These are phyloP conservation scores for Dimargaris xerosporica DNA, from an alignment of 192 early-diverging fungal genomes.

Conservation along the genomic window DNA sequence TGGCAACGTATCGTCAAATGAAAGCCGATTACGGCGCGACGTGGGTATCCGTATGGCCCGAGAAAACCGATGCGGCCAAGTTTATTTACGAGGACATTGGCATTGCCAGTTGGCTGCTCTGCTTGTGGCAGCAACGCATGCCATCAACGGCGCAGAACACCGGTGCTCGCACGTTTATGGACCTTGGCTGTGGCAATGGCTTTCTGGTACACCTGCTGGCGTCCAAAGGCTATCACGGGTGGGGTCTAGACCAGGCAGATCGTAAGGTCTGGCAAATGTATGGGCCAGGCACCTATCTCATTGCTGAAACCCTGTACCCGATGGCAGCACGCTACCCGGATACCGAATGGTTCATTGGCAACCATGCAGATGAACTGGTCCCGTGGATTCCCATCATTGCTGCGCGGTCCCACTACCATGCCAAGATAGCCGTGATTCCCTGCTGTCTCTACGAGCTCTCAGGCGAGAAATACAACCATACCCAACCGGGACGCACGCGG, in stretches of 20 bases:
- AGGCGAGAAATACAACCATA: slow-evolving; percentile 38
- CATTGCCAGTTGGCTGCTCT: slow-evolving; percentile 68
- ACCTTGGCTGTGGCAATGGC: slow-evolving; percentile 80
- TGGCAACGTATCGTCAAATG: slow-evolving; percentile 40
- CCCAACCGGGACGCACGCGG: slow-evolving; percentile 34
- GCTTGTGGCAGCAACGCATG: slow-evolving; percentile 40
- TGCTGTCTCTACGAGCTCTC: slow-evolving; percentile 68
- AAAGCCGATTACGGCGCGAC: slow-evolving; percentile 48
- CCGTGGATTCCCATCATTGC: slow-evolving; percentile 76
- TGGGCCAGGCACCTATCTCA: slow-evolving; percentile 13
- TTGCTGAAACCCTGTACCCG: slow-evolving; percentile 43
- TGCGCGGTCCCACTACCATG: slow-evolving; percentile 18
- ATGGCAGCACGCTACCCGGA: slow-evolving; percentile 26
- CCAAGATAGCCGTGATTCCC: slow-evolving; percentile 60
- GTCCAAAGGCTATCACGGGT: slow-evolving; percentile 52
- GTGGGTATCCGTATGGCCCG: slow-evolving; percentile 61
- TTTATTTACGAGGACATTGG: slow-evolving; percentile 80
- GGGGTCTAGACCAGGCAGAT: slow-evolving; percentile 54
- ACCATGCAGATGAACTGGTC: slow-evolving; percentile 79
- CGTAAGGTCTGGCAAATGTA: slow-evolving; percentile 59
- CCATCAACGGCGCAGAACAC: slow-evolving; percentile 8
- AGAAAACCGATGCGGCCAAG: slow-evolving; percentile 69
- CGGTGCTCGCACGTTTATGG: slow-evolving; percentile 45
- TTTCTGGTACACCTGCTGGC: slow-evolving; percentile 56
- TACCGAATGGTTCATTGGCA: slow-evolving; percentile 68